These are phyloP conservation scores for Tetrahymena thermophila DNA, from an alignment of 73 alveolate species.

Conservation along the genomic window DNA sequence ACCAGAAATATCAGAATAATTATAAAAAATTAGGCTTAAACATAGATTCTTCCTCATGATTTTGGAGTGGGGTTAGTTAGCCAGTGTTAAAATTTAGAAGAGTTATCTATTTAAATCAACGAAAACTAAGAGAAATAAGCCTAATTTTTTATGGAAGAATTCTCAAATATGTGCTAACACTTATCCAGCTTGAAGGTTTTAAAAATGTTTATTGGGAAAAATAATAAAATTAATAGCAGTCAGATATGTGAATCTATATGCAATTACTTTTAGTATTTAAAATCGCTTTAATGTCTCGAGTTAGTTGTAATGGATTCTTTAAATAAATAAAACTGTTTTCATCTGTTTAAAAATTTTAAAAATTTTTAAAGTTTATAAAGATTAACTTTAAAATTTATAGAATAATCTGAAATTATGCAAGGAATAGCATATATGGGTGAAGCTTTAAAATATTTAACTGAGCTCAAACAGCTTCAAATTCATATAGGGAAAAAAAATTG, in stretches of 20 bases:
- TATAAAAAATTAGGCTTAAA: no score
- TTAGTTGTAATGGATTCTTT: neutral
- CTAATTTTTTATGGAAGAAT: neutral
- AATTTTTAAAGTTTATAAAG: neutral
- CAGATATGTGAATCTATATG: neutral
- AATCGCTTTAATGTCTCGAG: neutral
- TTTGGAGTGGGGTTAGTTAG: neutral
- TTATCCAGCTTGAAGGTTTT: neutral
- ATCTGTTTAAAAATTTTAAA: neutral
- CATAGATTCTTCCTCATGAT: neutral
- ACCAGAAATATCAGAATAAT: neutral
- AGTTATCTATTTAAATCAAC: neutral
- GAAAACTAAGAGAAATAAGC: neutral
- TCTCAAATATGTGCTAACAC: neutral
- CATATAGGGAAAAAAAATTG: neutral
- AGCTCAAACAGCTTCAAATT: neutral
- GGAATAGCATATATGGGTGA: neutral
- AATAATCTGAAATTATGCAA: neutral
- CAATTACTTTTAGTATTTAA: neutral
- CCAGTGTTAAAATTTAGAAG: neutral
- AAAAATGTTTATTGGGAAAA: neutral
- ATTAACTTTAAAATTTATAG: neutral
- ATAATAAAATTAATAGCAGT: neutral
- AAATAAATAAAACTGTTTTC: neutral
- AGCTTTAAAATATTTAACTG: neutral